Evolutionary conservation across 2,329 filamentous ascomycete genomes (phyloP).

Genomic region (Neofusicoccum umdonicola): DNA sequence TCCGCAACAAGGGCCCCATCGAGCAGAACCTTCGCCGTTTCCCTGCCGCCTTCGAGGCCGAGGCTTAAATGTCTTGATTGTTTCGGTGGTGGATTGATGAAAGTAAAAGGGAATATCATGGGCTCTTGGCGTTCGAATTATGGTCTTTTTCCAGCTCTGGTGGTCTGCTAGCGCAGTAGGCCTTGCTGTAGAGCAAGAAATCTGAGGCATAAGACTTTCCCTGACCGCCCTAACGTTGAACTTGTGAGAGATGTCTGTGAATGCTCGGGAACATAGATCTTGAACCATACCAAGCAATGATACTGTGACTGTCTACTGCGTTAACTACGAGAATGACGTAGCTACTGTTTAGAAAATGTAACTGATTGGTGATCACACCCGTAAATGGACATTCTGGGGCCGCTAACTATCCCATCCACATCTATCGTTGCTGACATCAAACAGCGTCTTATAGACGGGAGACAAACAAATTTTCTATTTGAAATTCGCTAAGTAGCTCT

Average conservation of each 20-base stretch:
- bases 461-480: too few species aligned
- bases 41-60: slow-evolving; percentile 76
- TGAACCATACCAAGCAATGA: too few species aligned
- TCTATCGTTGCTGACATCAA: too few species aligned
- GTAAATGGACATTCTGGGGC: too few species aligned
- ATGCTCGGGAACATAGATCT: background rate
- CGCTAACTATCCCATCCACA: too few species aligned
- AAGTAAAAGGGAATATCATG: slow-evolving; percentile 16
- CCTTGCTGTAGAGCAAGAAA: slow-evolving; percentile 17
- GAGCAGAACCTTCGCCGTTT: slow-evolving; percentile 88
- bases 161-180: slow-evolving; percentile 15
- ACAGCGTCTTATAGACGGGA: too few species aligned
- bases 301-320: too few species aligned
- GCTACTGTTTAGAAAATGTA: too few species aligned
- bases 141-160: slow-evolving; percentile 3
- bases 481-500: too few species aligned
- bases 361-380: too few species aligned
- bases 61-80: slow-evolving; percentile 28
- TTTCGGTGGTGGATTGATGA: slow-evolving; percentile 1
- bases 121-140: slow-evolving; percentile 15
- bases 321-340: too few species aligned
- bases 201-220: slow-evolving; percentile 18
- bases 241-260: background rate
- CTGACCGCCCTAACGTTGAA: background rate
- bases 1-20: slow-evolving; percentile 86